Conservation (phyloP, 2,329 filamentous ascomycete genomes). For the Fusarium algeriense region DNA sequence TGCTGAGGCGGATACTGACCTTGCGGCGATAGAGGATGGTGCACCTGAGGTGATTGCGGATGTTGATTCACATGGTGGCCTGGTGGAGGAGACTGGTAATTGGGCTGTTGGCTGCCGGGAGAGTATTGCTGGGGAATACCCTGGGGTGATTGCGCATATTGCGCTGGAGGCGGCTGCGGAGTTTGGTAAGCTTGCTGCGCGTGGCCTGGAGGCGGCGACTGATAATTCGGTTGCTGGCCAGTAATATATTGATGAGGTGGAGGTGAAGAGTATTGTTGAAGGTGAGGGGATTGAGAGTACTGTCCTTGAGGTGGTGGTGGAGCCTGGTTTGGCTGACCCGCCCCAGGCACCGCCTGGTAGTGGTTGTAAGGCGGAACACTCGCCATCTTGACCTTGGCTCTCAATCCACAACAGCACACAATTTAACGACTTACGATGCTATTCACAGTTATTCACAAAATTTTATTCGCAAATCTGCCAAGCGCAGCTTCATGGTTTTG, state of each 20-base stretch:
- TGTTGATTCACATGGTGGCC: slow-evolving; percentile 1
- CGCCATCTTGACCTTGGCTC: slow-evolving; percentile 8
- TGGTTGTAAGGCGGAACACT: slow-evolving; percentile 10
- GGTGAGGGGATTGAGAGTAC: not conserved
- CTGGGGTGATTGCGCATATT: not conserved
- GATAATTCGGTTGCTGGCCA: not conserved
- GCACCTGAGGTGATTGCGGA: not conserved
- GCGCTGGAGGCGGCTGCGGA: not conserved
- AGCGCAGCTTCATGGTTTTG: not conserved
- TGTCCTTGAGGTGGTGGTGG: not conserved
- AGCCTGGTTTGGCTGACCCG: not conserved
- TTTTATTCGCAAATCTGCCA: not conserved
- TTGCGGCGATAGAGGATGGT: not conserved
- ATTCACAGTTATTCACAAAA: not conserved
- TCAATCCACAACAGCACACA: not conserved
- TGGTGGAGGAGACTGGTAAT: not conserved
- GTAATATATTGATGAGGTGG: not conserved
- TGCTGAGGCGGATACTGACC: slow-evolving; percentile 11
- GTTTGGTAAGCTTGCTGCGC: not conserved
- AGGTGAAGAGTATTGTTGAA: not conserved
- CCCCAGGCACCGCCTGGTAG: slow-evolving; percentile 10
- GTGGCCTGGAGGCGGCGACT: not conserved
- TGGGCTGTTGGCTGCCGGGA: not conserved
- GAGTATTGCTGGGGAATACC: not conserved
- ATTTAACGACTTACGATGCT: not conserved